These are phyloP conservation scores for Hawksworthiomyces lignivorus DNA, from an alignment of 2,329 filamentous ascomycete species.

Conservation along the genomic window DNA sequence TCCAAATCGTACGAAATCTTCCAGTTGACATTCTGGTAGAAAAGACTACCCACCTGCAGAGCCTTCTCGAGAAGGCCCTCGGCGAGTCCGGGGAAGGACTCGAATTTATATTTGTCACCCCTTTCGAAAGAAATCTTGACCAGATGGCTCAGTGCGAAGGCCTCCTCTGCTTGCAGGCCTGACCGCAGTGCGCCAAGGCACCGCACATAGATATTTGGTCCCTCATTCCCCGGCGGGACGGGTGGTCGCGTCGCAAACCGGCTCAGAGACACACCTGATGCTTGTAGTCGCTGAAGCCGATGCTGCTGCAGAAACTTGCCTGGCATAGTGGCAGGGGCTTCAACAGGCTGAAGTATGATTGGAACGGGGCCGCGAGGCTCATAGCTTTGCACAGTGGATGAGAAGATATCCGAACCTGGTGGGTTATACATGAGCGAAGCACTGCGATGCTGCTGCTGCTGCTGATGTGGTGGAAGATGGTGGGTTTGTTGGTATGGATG, in stretches of 20 bases:
- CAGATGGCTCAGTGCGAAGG: slow-evolving; percentile 87
- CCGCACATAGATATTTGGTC: slow-evolving; percentile 85
- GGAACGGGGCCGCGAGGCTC: slow-evolving; percentile 55
- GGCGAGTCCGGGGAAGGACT: slow-evolving; percentile 79
- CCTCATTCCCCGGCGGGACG: slow-evolving; percentile 55
- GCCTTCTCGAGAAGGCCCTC: slow-evolving; percentile 84
- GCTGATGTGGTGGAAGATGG: not conserved
- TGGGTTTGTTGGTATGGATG: slow-evolving; percentile 5
- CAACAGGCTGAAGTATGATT: slow-evolving; percentile 62
- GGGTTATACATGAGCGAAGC: slow-evolving; percentile 44
- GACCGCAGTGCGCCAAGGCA: slow-evolving; percentile 80
- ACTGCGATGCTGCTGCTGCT: slow-evolving; percentile 27
- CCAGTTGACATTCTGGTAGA: slow-evolving; percentile 72
- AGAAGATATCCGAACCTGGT: slow-evolving; percentile 47
- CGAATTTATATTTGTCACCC: slow-evolving; percentile 92
- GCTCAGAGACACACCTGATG: slow-evolving; percentile 37
- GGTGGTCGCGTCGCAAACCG: slow-evolving; percentile 40
- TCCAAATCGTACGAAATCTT: slow-evolving; percentile 58
- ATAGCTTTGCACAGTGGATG: slow-evolving; percentile 57
- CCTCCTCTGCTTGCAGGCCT: slow-evolving; percentile 69
- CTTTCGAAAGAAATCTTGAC: slow-evolving; percentile 94
- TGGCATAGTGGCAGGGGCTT: slow-evolving; percentile 68
- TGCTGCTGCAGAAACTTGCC: slow-evolving; percentile 56
- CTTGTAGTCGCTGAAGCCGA: slow-evolving; percentile 31
- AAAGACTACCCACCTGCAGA: slow-evolving; percentile 68